phyloP scores from a whole-genome alignment of 768 basidiomycete genomes.

The Lactarius vividus region DNA sequence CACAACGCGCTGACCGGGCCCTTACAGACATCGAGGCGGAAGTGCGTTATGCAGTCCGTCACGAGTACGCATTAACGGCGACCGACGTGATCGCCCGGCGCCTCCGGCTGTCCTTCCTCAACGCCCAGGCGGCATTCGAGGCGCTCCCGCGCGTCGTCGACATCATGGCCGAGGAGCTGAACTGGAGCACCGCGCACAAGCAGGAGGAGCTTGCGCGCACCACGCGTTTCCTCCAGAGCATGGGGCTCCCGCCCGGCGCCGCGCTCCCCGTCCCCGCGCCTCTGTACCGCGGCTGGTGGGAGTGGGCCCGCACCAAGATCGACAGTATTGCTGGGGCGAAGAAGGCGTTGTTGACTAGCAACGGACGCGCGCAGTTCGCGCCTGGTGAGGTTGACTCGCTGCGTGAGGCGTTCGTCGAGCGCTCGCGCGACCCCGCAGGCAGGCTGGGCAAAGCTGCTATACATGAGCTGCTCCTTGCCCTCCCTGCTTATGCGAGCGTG shows the following conservation, averaged over 20 bases:
- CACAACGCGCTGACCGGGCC: slow-evolving; percentile 3
- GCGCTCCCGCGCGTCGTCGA: slow-evolving; percentile 86
- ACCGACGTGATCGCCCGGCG: slow-evolving; percentile 91
- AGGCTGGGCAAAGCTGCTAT: slow-evolving; percentile 40
- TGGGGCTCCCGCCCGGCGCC: slow-evolving; percentile 66
- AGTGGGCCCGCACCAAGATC: slow-evolving; percentile 14
- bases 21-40: slow-evolving; percentile 83
- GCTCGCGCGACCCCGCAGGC: slow-evolving; percentile 34
- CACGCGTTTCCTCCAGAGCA: slow-evolving; percentile 69
- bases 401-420: slow-evolving; percentile 37
- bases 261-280: background rate
- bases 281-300: slow-evolving; percentile 15
- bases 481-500: slow-evolving; percentile 56
- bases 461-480: slow-evolving; percentile 32
- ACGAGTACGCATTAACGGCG: slow-evolving; percentile 93
- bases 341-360: slow-evolving; percentile 30
- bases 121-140: slow-evolving; percentile 79
- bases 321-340: background rate
- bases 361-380: slow-evolving; percentile 54
- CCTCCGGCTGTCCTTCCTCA: slow-evolving; percentile 91
- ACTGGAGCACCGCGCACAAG: slow-evolving; percentile 65
- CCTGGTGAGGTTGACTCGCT: slow-evolving; percentile 48
- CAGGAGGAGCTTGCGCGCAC: slow-evolving; percentile 56
- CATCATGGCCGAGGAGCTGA: slow-evolving; percentile 84
- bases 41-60: slow-evolving; percentile 79